Evolutionary conservation across 2,329 filamentous ascomycete species (phyloP).

Genomic region (Elsinoe australis): DNA sequence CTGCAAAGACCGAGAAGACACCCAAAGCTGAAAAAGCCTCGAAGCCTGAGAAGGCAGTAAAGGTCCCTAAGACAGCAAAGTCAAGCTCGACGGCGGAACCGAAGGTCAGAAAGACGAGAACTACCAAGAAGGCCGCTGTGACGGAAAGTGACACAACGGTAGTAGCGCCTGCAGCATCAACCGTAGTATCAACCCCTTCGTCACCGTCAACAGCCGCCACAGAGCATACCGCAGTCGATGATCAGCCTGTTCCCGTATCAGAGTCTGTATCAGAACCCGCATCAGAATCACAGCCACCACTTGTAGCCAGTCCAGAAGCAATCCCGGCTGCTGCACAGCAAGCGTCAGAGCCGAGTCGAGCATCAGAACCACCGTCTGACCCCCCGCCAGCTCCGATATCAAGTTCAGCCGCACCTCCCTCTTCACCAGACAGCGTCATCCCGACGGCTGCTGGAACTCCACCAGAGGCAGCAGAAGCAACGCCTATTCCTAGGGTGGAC

Average conservation of each 20-base stretch:
- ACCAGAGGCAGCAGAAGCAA: background rate
- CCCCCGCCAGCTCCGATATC: no score
- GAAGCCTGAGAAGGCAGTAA: background rate
- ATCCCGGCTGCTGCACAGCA: background rate
- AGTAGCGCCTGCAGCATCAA: background rate
- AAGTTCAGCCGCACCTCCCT: constrained; percentile 5
- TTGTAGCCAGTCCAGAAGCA: no score
- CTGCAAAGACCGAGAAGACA: background rate
- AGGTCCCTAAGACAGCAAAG: constrained; percentile 9
- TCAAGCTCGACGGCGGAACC: constrained; percentile 1
- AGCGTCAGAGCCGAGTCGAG: background rate
- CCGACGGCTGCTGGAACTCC: background rate
- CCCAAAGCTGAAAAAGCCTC: background rate
- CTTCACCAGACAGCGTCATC: background rate
- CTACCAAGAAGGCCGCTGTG: background rate
- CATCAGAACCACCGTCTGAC: no score
- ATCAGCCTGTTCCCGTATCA: background rate
- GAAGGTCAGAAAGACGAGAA: background rate
- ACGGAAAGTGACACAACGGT: background rate
- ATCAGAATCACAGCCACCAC: no score
- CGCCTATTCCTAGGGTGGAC: no score
- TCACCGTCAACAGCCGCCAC: background rate
- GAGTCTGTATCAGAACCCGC: background rate
- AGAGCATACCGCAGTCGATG: background rate
- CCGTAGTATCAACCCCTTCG: background rate